Evolutionary conservation across 805 yeast species (phyloP).

Genomic region (Huiozyma sinensis): DNA sequence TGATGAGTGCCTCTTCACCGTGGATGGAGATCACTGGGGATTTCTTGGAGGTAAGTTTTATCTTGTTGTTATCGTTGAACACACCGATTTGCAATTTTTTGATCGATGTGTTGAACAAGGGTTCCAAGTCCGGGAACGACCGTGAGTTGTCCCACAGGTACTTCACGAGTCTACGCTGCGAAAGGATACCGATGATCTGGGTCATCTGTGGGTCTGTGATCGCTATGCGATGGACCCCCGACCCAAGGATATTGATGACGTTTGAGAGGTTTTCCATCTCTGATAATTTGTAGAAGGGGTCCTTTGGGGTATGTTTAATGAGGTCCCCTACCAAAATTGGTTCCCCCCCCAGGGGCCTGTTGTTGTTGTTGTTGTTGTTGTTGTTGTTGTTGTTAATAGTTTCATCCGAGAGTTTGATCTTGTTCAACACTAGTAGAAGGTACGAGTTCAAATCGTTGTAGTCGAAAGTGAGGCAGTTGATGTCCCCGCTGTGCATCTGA

Average conservation of each 20-base stretch:
- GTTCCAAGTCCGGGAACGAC: constrained; percentile 70
- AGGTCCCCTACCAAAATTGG: constrained; percentile 85
- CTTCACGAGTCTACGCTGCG: constrained; percentile 78
- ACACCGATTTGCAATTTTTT: constrained; percentile 68
- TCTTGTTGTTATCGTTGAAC: constrained; percentile 19
- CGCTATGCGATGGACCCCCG: constrained; percentile 90
- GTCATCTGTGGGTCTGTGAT: constrained; percentile 45
- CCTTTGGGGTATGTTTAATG: constrained; percentile 71
- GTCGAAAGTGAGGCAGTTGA: constrained; percentile 74
- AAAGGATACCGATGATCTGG: constrained; percentile 67
- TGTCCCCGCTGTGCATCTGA: constrained; percentile 32
- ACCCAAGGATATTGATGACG: constrained; percentile 76
- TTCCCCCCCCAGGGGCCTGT: constrained; percentile 38
- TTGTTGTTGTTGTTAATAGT: constrained; percentile 45
- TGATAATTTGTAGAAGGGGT: constrained; percentile 70
- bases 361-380: constrained; percentile 36
- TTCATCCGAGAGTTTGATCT: constrained; percentile 31
- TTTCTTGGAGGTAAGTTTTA: constrained; percentile 24
- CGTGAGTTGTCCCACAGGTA: constrained; percentile 90
- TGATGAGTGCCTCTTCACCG: constrained; percentile 79
- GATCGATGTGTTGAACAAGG: constrained; percentile 54
- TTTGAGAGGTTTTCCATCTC: constrained; percentile 56
- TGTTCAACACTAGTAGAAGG: constrained; percentile 71
- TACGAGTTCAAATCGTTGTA: constrained; percentile 84
- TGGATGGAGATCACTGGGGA: constrained; percentile 60